A percentile compares a stretch with the other conserved stretches of the same genome.
Evolutionary conservation across 441 rosid species (phyloP).

Genomic region (Adansonia madagascariensis): DNA sequence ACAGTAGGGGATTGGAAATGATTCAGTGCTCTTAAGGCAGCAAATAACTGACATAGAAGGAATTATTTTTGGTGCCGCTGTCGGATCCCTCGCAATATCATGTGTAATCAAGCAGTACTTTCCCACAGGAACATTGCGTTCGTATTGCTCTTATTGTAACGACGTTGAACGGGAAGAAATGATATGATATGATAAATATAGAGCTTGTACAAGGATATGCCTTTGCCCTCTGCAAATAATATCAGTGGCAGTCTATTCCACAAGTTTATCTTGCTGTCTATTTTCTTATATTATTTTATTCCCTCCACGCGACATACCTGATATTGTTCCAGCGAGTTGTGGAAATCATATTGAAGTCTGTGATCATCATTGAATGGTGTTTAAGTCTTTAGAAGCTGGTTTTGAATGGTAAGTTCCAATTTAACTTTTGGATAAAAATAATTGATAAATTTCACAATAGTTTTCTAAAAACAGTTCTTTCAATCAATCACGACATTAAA

Average conservation of each 20-base stretch:
- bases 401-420: background rate
- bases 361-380: background rate
- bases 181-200: background rate
- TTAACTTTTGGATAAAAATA: too few relatives aligned
- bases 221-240: background rate
- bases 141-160: background rate
- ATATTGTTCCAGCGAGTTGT: too few relatives aligned
- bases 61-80: slow-evolving; percentile 6
- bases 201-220: background rate
- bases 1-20: background rate
- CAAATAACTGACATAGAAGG: slow-evolving; percentile 10
- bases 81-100: background rate
- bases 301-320: background rate
- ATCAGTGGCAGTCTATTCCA: background rate
- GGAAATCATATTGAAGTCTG: background rate
- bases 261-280: background rate
- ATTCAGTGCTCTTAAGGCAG: background rate
- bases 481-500: background rate
- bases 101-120: background rate
- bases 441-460: background rate
- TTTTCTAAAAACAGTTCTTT: background rate
- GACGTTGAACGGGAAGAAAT: background rate
- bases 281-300: background rate
- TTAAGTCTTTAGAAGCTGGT: background rate
- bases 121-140: background rate